Percentiles rank a stretch among this genome's conserved stretches.
Evolutionary conservation across 75 land plant genomes (phyloP).

Genomic region (Adiantum capillusveneris): DNA sequence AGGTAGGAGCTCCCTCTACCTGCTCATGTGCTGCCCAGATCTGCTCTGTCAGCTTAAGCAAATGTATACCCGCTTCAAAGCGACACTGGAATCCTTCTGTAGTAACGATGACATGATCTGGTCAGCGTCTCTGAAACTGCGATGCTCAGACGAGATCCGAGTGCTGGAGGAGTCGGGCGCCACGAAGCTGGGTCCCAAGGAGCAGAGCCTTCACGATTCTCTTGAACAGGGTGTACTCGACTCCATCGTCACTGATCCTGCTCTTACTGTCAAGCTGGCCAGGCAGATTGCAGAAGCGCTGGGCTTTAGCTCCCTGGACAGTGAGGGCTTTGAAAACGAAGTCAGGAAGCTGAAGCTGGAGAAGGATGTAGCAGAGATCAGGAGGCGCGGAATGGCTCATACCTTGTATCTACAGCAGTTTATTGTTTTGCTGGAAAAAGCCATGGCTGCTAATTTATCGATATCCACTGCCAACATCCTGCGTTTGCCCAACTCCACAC

Average conservation of each 20-base stretch:
- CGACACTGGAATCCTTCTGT: conserved; percentile 4
- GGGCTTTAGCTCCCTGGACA: conserved; percentile 9
- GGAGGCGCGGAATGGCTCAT: conserved; percentile 13
- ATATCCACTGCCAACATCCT: neutral
- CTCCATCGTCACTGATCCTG: conserved; percentile 17
- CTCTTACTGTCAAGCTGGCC: conserved; percentile 21
- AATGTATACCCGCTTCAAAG: conserved; percentile 1
- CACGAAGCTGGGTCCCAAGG: conserved; percentile 16
- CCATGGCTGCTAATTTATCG: conserved; percentile 14
- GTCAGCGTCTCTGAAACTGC: neutral
- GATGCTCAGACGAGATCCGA: neutral
- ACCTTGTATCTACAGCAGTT: conserved; percentile 36
- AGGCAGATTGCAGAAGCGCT: conserved; percentile 27
- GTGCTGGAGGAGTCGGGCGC: neutral
- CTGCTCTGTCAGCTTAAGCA: conserved; percentile 7
- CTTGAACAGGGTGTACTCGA: conserved; percentile 28
- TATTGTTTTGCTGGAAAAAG: conserved; percentile 30
- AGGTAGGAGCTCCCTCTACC: conserved; percentile 8
- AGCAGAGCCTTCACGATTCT: conserved; percentile 20
- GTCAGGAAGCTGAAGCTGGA: conserved; percentile 21
- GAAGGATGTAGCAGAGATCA: conserved; percentile 14
- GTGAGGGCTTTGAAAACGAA: conserved; percentile 20
- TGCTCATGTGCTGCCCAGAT: conserved; percentile 20
- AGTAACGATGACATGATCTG: neutral
- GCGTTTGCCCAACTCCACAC: no score